phyloP scores from a whole-genome alignment of 257 asterid genomes.

The Solanum pinnatisectum region DNA sequence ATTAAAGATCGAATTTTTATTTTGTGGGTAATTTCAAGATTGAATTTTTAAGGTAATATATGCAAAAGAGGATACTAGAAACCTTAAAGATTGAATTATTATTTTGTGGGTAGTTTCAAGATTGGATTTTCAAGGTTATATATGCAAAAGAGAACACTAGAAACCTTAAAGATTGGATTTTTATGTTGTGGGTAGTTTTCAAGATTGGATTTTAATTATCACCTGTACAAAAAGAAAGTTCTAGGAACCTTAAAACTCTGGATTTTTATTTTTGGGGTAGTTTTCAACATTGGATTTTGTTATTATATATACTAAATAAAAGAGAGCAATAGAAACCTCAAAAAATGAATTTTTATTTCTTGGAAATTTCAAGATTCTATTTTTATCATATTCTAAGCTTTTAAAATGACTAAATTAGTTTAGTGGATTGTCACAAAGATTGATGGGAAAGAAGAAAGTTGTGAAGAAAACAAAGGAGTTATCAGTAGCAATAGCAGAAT shows the following conservation, averaged over 20 bases:
- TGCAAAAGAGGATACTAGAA: neutral
- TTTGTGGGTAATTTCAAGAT: neutral
- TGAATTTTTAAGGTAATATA: neutral
- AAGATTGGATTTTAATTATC: neutral
- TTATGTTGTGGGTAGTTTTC: too few species aligned
- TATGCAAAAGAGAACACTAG: too few species aligned
- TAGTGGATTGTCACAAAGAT: neutral
- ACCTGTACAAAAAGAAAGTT: neutral
- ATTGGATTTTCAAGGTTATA: neutral
- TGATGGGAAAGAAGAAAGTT: conserved; percentile 42
- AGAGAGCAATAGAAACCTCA: neutral
- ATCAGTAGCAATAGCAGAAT: conserved; percentile 42
- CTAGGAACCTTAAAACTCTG: neutral
- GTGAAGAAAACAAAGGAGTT: conserved; percentile 41
- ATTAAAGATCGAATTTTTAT: neutral
- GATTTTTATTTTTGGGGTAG: neutral
- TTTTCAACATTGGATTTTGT: neutral
- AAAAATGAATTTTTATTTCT: neutral
- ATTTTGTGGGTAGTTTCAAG: neutral
- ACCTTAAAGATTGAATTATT: neutral
- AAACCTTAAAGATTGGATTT: neutral
- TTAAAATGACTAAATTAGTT: neutral
- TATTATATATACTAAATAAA: neutral
- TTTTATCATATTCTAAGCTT: neutral
- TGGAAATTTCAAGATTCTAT: neutral